A percentile compares a stretch with the other conserved stretches of the same genome.
Evolutionary conservation across 2,329 filamentous ascomycete genomes (phyloP).

Genomic region (Epichloe typhina): DNA sequence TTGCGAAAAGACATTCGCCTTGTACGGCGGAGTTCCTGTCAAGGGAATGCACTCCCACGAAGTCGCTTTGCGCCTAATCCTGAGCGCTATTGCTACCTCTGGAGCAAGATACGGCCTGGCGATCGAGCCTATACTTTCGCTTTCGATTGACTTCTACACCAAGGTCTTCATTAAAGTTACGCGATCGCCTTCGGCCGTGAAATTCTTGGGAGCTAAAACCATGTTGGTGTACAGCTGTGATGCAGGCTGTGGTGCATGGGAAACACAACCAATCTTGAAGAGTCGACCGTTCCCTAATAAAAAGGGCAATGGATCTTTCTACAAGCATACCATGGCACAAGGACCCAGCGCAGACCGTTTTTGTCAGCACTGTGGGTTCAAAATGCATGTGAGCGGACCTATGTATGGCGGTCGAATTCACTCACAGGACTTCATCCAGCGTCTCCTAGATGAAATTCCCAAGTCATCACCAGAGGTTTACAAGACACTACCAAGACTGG

Average conservation of each 20-base stretch:
- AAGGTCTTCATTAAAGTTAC: constrained; percentile 76
- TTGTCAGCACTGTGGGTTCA: constrained; percentile 76
- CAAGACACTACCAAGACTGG: constrained; percentile 64
- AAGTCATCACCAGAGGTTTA: constrained; percentile 56
- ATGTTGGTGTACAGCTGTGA: constrained; percentile 93
- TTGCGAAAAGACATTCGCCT: constrained; percentile 79
- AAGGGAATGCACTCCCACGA: constrained; percentile 84
- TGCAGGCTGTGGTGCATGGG: constrained; percentile 80
- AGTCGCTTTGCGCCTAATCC: constrained; percentile 71
- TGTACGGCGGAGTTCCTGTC: constrained; percentile 83
- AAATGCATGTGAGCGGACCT: constrained; percentile 78
- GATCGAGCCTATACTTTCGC: constrained; percentile 79
- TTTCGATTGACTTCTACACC: constrained; percentile 93
- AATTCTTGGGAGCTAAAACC: constrained; percentile 78
- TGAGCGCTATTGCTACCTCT: constrained; percentile 67
- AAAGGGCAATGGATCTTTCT: constrained; percentile 57
- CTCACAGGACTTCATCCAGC: constrained; percentile 67
- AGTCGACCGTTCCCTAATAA: constrained; percentile 56
- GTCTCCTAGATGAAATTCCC: constrained; percentile 61
- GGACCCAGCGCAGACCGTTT: constrained; percentile 52
- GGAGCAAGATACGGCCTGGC: constrained; percentile 76
- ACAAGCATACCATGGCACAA: constrained; percentile 65
- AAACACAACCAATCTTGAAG: constrained; percentile 63
- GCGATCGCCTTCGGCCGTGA: constrained; percentile 73
- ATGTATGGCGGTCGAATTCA: constrained; percentile 93